Base-by-base conservation (phyloP, 2,329 filamentous ascomycete genomes). In the Curvularia sp. region DNA sequence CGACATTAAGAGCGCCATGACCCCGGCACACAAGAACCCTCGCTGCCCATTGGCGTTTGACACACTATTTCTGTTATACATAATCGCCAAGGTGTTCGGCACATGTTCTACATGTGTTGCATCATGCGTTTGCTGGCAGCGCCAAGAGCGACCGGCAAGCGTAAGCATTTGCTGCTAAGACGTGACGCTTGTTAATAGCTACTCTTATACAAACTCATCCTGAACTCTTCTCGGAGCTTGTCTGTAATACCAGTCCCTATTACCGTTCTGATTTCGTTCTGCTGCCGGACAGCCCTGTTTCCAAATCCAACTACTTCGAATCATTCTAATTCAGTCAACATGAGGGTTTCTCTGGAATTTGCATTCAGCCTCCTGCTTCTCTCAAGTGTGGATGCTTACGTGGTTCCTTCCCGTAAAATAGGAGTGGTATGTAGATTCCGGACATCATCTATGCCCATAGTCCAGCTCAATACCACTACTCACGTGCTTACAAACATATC, bases 271-370 rank as follows among this genome's bases (percentile, higher is more conserved):
- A 15, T 60, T 62, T 30, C 27, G 45, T 25, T 43, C 19, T 18
- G 38, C 67, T 69, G 65, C 65, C 21, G 64, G 60, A 56, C 61
- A 65, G 58, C 55, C 52, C 41, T 49, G 60, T 61, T 38, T 21
- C 19, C 49, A 21, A 49, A 45, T 43, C 34, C 30, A 21, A 2
- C 23, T 34, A 23, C 36, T 53, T 49, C 8, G 19, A 53, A 38
- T 25, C 23, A 12, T 12, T 23, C 19, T 25, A 49, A 21, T 46
- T 32, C 38, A 50, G 21, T 55, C 61, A 69, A 32, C 5, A 75
- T 75, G 73, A 73, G 61, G 53, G 47, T 74, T 50, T 59, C 56
- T 49, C 53, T 60, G 1, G 64, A 63, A 15, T 25, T 70, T 1
- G 50, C 57, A 13, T 23, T 69, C 41, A 64, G 61, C 45, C 23